Evolutionary conservation across 441 rosid genomes (phyloP), one percentile per base, ranked within the genome.

Genomic region (Kokia cookei): DNA sequence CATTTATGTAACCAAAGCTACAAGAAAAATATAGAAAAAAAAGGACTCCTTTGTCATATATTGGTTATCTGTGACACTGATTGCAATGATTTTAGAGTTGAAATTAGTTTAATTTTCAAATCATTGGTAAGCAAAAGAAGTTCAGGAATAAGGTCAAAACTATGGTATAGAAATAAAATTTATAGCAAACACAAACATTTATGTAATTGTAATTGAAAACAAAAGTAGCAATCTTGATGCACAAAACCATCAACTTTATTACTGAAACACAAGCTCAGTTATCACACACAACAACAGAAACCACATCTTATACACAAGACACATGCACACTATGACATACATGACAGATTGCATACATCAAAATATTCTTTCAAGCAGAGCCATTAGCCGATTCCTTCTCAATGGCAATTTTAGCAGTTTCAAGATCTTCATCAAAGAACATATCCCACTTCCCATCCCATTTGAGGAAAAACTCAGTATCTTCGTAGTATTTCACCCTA

Each of bases 401-500:
- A 8, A 89, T 64, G 19, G 83, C 86, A 58, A 42, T 70, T 76
- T 83, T 84, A 0, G 94, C 91, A 63, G 82, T 84, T 48, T 87
- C 92, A n/a, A 90, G 79, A 50, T 92, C 98, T 82, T 93, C 96
- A 58, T 92, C 91, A 32, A 93, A 81, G 76, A 84, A 85, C 35
- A 92, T 80, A 65, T 92, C 96, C 93, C 98, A 90, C 17, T 75
- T 82, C 9, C 97, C 98, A 68, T 92, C 98, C 98, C 97, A 94
- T 79, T 92, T 89, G 67, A 94, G 84, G 69, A 94, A 94, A 76
- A 94, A 92, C 84, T 89, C 91, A 0, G 97, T 92, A 50, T 94
- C 97, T 82, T 89, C 93, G 55, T 88, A 83, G 80, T 92, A 94
- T 86, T 87, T 84, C 48, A 91, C 98, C 68, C 95, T 78, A 8